Conservation (phyloP, 139 green algal species). For the Edaphochlamys debaryana region DNA sequence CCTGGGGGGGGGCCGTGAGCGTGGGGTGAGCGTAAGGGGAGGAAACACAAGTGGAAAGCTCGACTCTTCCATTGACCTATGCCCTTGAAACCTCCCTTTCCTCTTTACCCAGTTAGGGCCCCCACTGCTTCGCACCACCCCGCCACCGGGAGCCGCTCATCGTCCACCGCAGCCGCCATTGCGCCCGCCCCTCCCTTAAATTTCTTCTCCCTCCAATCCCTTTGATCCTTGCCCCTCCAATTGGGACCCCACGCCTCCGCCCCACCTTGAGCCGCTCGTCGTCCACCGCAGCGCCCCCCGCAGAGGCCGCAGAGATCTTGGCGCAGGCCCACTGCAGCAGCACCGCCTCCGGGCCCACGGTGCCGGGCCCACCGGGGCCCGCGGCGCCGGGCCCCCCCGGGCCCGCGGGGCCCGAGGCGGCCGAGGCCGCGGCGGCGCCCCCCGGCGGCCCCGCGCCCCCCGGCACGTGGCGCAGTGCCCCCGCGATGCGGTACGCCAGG, state of each 20-base stretch:
- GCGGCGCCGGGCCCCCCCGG: background rate
- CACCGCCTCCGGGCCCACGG: conserved; percentile 55
- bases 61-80: too few relatives aligned
- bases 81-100: too few relatives aligned
- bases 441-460: background rate
- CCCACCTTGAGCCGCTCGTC: conserved; percentile 68
- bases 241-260: background rate
- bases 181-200: too few relatives aligned
- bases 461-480: conserved; percentile 25
- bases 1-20: background rate
- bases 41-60: too few relatives aligned
- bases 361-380: background rate
- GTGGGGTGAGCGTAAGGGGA: background rate
- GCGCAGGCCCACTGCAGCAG: conserved; percentile 86
- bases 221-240: too few relatives aligned
- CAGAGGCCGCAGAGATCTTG: conserved; percentile 71
- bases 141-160: too few relatives aligned
- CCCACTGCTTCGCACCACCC: too few relatives aligned
- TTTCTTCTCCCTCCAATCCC: too few relatives aligned
- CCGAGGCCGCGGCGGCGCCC: background rate
- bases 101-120: too few relatives aligned
- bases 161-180: too few relatives aligned
- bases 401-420: background rate
- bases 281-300: conserved; percentile 6
- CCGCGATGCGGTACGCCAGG: conserved; percentile 60